phyloP scores from a whole-genome alignment of 1,284 basidiomycete genomes.

The Ganoderma lingzhi region DNA sequence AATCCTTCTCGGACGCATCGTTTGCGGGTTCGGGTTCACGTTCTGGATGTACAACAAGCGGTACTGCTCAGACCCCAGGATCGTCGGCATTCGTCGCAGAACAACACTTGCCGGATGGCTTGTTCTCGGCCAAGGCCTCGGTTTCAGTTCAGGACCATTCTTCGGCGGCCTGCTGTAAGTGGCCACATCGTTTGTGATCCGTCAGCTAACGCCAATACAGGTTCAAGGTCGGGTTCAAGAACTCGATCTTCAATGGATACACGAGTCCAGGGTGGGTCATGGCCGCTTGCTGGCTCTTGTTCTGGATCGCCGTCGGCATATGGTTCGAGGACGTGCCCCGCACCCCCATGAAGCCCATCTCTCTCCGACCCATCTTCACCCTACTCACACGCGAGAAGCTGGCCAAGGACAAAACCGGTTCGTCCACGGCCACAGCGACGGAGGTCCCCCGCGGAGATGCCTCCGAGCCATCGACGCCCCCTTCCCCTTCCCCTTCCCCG shows the following conservation, averaged over 20 bases:
- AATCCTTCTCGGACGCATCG: conserved; percentile 56
- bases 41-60: conserved; percentile 64
- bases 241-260: conserved; percentile 63
- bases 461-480: neutral
- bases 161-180: conserved; percentile 45
- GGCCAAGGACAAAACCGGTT: conserved; percentile 17
- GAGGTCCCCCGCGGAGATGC: conserved; percentile 10
- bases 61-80: conserved; percentile 70
- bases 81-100: conserved; percentile 70
- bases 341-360: conserved; percentile 20
- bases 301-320: conserved; percentile 53
- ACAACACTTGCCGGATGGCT: conserved; percentile 72
- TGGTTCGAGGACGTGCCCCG: conserved; percentile 62
- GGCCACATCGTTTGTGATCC: neutral
- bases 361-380: conserved; percentile 20
- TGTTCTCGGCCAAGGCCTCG: conserved; percentile 69
- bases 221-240: conserved; percentile 42
- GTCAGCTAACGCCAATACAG: conserved; percentile 21
- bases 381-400: neutral
- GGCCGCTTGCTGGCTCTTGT: conserved; percentile 60
- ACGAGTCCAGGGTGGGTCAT: conserved; percentile 76
- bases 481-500: neutral
- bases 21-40: conserved; percentile 56
- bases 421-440: neutral
- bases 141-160: conserved; percentile 67